Base-by-base conservation (phyloP, 176 grass and related monocot species). In the Oryza meridionalis region DNA sequence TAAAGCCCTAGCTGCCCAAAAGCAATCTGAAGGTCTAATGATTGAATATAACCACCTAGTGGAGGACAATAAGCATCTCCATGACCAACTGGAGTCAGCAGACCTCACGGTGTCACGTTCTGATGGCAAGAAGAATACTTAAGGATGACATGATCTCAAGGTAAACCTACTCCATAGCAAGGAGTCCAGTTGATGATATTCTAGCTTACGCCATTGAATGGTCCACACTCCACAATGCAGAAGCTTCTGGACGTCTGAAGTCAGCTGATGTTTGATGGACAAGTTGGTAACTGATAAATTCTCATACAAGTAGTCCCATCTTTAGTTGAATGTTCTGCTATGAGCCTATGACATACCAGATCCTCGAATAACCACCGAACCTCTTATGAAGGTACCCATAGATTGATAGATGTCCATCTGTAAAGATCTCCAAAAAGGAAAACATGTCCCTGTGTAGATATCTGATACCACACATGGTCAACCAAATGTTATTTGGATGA, bases 41-140 rank as follows among this genome's bases (percentile, higher is more conserved):
- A 75, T 82, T 24, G 83, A 86, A 27, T 94, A 94, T 37, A 89
- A 89, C 38, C 79, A 83, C 25, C 65, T 94, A 24, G 76, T 84
- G 59, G 89, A 94, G 72, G 89, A 94, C 37, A 94, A 94, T 78
- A 89, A 90, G 55, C 80, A 79, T 76, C 84, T 95, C 21, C 80
- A 69, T 68, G 78, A 80, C 25, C 92, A 86, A 79, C 59, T 88
- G 63, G 77, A 94, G 66, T 46, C 58, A 55, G 61, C 2, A 32
- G 63, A 51, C 17, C 19, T 22, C 55, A 40, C 32, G 11, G 25
- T 55, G 59, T 73, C 33, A 11, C 26, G 24, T 19, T 66, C 80
- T 5, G 88, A 97, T 72, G 76, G 9, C 70, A 90, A 85, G 81
- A 97, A 92, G 61, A 84, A 92, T 46, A 15, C 25, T 11, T 90